Evolutionary conservation across 805 yeast species (phyloP).

Genomic region (Yamadazyma philogaea): DNA sequence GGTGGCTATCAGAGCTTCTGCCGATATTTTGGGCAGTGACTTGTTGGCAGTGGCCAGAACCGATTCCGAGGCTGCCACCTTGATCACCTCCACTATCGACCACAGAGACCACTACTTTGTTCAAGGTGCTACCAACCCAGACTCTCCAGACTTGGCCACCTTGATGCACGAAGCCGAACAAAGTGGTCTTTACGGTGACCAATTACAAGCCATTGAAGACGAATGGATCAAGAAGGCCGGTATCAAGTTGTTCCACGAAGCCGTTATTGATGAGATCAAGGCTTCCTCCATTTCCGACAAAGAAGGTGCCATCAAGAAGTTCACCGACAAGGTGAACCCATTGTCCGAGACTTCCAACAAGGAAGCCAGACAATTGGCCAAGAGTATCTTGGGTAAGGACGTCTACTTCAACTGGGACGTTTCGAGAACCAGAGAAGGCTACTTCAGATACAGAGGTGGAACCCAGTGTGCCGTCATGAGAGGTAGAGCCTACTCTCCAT

Average conservation of each 20-base stretch:
- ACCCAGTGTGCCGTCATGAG: slow-evolving; percentile 97
- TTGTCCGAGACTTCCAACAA: slow-evolving; percentile 69
- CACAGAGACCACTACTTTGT: slow-evolving; percentile 91
- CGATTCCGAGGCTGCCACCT: slow-evolving; percentile 96
- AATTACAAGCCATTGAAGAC: slow-evolving; percentile 68
- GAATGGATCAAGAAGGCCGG: slow-evolving; percentile 84
- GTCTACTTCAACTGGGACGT: slow-evolving; percentile 92
- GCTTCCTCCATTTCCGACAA: slow-evolving; percentile 58
- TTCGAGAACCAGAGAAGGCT: slow-evolving; percentile 94
- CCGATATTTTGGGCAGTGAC: slow-evolving; percentile 88
- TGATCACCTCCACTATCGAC: slow-evolving; percentile 90
- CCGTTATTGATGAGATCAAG: slow-evolving; percentile 79
- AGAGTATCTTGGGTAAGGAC: slow-evolving; percentile 73
- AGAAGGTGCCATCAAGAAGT: slow-evolving; percentile 58
- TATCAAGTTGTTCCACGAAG: slow-evolving; percentile 84
- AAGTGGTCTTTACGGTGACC: slow-evolving; percentile 67
- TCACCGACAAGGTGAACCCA: slow-evolving; percentile 69
- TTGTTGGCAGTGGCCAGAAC: slow-evolving; percentile 90
- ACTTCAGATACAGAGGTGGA: slow-evolving; percentile 94
- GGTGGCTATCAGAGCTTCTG: slow-evolving; percentile 90
- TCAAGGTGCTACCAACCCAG: slow-evolving; percentile 87
- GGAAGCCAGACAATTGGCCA: slow-evolving; percentile 77
- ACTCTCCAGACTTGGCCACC: slow-evolving; percentile 67
- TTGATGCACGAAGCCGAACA: slow-evolving; percentile 80
- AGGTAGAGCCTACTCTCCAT: slow-evolving; percentile 93